phyloP scores from a whole-genome alignment of 768 basidiomycete genomes.

The Panellus pusillus region DNA sequence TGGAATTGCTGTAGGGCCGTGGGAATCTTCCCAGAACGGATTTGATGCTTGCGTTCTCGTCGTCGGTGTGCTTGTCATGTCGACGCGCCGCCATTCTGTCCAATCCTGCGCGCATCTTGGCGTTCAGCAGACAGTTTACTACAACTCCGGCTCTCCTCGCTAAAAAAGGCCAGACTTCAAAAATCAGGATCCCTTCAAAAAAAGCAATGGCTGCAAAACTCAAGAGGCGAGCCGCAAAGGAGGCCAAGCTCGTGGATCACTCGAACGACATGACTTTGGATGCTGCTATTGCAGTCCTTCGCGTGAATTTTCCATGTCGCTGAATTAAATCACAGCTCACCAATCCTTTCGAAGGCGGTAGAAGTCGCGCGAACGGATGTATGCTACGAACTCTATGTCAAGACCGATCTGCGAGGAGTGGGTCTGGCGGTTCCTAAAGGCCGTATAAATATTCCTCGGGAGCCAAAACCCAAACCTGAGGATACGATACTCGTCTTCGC shows the following conservation, averaged over 20 bases:
- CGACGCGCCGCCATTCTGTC: slow-evolving; percentile 6
- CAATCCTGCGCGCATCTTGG: background rate
- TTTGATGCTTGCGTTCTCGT: slow-evolving; percentile 10
- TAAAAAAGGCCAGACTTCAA: slow-evolving; percentile 48
- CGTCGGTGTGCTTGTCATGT: slow-evolving; percentile 9
- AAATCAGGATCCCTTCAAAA: slow-evolving; percentile 64
- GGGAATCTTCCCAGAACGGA: too few relatives aligned
- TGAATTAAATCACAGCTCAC: background rate
- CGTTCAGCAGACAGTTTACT: slow-evolving; percentile 47
- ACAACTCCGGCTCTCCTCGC: slow-evolving; percentile 47
- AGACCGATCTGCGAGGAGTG: slow-evolving; percentile 68
- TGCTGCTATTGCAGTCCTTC: slow-evolving; percentile 69
- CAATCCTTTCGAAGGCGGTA: slow-evolving; percentile 56
- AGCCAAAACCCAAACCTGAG: slow-evolving; percentile 67
- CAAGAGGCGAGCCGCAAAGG: slow-evolving; percentile 55
- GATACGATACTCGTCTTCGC: slow-evolving; percentile 93
- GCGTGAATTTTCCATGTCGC: slow-evolving; percentile 44
- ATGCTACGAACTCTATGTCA: slow-evolving; percentile 78
- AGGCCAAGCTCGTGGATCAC: slow-evolving; percentile 56
- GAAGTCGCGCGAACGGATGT: slow-evolving; percentile 77
- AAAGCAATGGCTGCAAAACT: slow-evolving; percentile 67
- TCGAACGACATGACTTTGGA: slow-evolving; percentile 64
- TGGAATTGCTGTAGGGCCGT: too few relatives aligned
- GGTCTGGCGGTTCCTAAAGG: slow-evolving; percentile 87
- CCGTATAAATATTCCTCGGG: slow-evolving; percentile 80